Conservation (phyloP, 2,329 filamentous ascomycete genomes). For the Leptographium lundbergii region DNA sequence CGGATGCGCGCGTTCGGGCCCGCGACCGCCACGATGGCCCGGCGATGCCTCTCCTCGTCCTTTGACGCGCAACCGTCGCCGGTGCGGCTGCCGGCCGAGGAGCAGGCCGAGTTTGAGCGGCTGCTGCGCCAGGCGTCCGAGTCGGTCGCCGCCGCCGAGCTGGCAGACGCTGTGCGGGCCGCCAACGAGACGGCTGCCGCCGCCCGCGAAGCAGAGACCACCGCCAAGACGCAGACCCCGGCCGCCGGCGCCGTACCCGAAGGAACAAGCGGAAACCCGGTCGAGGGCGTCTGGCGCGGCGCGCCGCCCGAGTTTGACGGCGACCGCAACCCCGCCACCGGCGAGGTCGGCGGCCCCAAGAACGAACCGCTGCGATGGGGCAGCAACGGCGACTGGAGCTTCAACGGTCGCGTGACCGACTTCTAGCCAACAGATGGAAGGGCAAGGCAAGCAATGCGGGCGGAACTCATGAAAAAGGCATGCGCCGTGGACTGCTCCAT, state of each 20-base stretch:
- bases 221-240: constrained; percentile 40
- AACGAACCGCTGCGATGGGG: constrained; percentile 93
- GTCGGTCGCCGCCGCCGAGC: constrained; percentile 15
- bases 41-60: constrained; percentile 20
- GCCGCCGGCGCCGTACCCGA: constrained; percentile 5
- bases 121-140: constrained; percentile 55
- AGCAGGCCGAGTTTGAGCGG: constrained; percentile 82
- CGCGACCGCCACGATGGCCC: background rate
- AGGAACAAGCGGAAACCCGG: constrained; percentile 8
- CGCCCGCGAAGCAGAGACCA: constrained; percentile 24
- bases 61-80: constrained; percentile 54
- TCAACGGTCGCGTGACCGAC: constrained; percentile 88
- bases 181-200: constrained; percentile 3
- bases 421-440: constrained; percentile 33
- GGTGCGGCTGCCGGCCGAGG: constrained; percentile 72
- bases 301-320: constrained; percentile 87
- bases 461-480: background rate
- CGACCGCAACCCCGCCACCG: constrained; percentile 83
- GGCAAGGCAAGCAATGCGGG: background rate
- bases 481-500: background rate
- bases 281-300: constrained; percentile 55
- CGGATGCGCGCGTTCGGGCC: background rate
- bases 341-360: constrained; percentile 92
- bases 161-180: constrained; percentile 6
- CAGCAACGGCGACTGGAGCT: constrained; percentile 67